Evolutionary conservation across 441 rosid genomes (phyloP).

Genomic region (Croton setiger): DNA sequence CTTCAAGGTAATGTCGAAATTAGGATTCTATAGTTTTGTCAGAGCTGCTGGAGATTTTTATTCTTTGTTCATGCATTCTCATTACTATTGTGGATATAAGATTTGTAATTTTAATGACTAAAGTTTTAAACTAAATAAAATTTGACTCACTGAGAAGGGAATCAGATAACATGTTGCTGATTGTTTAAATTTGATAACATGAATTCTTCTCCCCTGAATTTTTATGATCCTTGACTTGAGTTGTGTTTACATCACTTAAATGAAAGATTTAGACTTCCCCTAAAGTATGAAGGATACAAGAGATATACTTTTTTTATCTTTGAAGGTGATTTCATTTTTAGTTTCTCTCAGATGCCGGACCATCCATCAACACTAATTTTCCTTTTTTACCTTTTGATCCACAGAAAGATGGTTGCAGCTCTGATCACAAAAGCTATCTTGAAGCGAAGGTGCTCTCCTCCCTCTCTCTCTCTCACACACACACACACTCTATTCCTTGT

Average conservation of each 20-base stretch:
- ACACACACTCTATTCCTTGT: background rate
- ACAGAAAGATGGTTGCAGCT: conserved; percentile 88
- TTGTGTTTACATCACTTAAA: background rate
- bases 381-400: conserved; percentile 25
- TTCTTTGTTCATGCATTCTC: background rate
- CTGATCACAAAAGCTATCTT: conserved; percentile 75
- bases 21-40: background rate
- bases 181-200: too few relatives aligned
- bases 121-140: background rate
- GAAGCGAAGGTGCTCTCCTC: conserved; percentile 71
- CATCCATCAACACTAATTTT: conserved; percentile 13
- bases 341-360: background rate
- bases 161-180: background rate
- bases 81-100: background rate
- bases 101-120: background rate
- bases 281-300: background rate
- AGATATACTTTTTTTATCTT: background rate
- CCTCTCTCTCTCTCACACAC: conserved; percentile 14
- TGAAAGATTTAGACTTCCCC: background rate
- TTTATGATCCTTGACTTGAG: background rate
- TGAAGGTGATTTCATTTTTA: conserved; percentile 3
- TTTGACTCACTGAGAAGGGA: background rate
- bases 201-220: background rate
- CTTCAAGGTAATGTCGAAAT: background rate
- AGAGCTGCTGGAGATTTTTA: background rate